Conservation (phyloP, 176 grass and related monocot genomes). For the Oropetium thomaeum region DNA sequence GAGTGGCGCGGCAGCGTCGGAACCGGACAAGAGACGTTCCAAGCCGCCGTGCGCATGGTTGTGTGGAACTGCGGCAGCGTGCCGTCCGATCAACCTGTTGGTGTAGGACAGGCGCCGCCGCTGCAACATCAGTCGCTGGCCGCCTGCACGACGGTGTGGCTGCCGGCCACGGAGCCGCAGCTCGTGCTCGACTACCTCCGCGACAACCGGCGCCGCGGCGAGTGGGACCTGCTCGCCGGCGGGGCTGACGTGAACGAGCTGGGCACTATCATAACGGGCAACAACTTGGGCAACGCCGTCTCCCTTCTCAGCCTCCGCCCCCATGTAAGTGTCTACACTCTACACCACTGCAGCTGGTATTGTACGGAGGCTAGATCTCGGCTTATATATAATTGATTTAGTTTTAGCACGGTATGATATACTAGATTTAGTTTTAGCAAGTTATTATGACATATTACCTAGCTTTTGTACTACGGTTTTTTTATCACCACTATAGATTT, state of each 20-base stretch:
- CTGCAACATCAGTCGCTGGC: too few species aligned
- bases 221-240: constrained; percentile 38
- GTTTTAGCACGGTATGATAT: too few species aligned
- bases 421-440: too few species aligned
- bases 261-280: constrained; percentile 30
- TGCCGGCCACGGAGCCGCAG: constrained; percentile 12
- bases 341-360: too few species aligned
- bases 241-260: constrained; percentile 32
- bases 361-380: too few species aligned
- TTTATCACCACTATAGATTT: too few species aligned
- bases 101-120: too few species aligned
- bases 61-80: background rate
- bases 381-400: too few species aligned
- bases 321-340: constrained; percentile 35
- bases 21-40: background rate
- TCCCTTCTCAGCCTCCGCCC: constrained; percentile 47
- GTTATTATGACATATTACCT: too few species aligned
- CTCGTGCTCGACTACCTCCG: constrained; percentile 45
- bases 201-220: constrained; percentile 10
- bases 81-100: too few species aligned
- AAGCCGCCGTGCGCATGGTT: constrained; percentile 24
- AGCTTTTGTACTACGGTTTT: too few species aligned
- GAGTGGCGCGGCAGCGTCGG: background rate
- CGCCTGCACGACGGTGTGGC: constrained; percentile 26
- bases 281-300: constrained; percentile 38